Evolutionary conservation across 768 basidiomycete genomes (phyloP), one percentile per base, ranked within the genome.

Genomic region (Pleurotus ostreatus): DNA sequence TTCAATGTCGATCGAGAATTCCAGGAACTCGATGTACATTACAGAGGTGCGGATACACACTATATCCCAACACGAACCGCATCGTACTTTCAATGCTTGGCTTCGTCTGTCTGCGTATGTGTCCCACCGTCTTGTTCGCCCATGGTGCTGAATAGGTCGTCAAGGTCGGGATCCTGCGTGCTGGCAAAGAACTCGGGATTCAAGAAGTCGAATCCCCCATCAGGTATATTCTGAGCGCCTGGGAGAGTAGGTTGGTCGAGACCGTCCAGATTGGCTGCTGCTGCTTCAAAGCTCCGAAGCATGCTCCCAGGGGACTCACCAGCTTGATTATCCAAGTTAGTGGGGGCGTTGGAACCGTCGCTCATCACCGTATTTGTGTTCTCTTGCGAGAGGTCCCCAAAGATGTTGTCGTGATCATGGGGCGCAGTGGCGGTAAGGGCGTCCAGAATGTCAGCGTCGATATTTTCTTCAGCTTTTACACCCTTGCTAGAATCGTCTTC

Each of bases 171-270:
- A 43, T 70, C 66, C 45, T 68, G 54, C 26, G 68, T 59, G 53
- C 71, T 64, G 1, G 66, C 68, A 60, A 78, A 78, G 57, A 83
- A 80, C 39, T 70, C 6, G 30, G 8, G 61, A 53, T 70, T 69
- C 49, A 84, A 68, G 57, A 85, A 65, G 64, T 84, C 83, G 57
- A 85, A 85, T 5, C 65, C 60, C 47, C 68, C 62, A 22, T 63
- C 62, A 16, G 62, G 30, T 49, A 61, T 59, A 56, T 59, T 57
- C 15, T 52, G 63, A 16, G 62, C 46, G n/a, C 57, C 57, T 22
- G 57, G 55, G 18, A 64, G 60, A 25, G 60, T 15, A 22, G 39
- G 38, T 5, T 23, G 55, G 47, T 68, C 63, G 16, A 66, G 62
- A n/a, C 59, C 65, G 23, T 59, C 65, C 43, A 65, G 71, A 56